Percentiles rank a stretch among this genome's conserved stretches.
Evolutionary conservation across 1,139 yeast species (phyloP).

Genomic region (Sugiyamaella sp.): DNA sequence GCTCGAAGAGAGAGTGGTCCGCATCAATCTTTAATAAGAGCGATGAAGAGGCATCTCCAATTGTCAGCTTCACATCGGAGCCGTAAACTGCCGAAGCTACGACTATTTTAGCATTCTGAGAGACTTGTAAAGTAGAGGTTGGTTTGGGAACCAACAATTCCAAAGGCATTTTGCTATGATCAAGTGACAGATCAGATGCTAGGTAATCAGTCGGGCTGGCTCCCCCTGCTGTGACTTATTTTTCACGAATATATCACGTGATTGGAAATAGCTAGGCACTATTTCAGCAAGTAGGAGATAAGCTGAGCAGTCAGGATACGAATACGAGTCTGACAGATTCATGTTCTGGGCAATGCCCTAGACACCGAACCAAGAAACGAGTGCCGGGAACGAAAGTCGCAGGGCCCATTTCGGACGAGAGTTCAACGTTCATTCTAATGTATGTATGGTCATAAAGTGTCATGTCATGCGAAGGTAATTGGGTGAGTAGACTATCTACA

Average conservation of each 20-base stretch:
- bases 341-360: too few relatives aligned
- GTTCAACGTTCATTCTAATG: constrained; percentile 10
- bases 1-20: constrained; percentile 54
- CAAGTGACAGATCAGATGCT: neutral
- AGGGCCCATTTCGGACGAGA: too few relatives aligned
- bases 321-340: too few relatives aligned
- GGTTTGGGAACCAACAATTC: constrained; percentile 30
- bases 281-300: neutral
- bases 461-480: constrained; percentile 6
- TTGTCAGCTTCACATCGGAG: constrained; percentile 11
- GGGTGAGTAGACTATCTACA: neutral
- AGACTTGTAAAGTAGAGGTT: constrained; percentile 29
- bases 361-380: too few relatives aligned
- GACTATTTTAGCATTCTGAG: constrained; percentile 31
- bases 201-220: neutral
- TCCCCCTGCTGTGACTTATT: neutral
- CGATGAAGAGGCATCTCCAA: constrained; percentile 5
- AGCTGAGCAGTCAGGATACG: too few relatives aligned
- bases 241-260: constrained; percentile 6
- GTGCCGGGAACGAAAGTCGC: too few relatives aligned
- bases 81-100: constrained; percentile 31
- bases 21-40: constrained; percentile 23
- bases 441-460: constrained; percentile 11
- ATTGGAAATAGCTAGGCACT: neutral
- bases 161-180: constrained; percentile 15